These are phyloP conservation scores for Trichoderma citrinoviride DNA, from an alignment of 2,329 filamentous ascomycete species.

Conservation along the genomic window DNA sequence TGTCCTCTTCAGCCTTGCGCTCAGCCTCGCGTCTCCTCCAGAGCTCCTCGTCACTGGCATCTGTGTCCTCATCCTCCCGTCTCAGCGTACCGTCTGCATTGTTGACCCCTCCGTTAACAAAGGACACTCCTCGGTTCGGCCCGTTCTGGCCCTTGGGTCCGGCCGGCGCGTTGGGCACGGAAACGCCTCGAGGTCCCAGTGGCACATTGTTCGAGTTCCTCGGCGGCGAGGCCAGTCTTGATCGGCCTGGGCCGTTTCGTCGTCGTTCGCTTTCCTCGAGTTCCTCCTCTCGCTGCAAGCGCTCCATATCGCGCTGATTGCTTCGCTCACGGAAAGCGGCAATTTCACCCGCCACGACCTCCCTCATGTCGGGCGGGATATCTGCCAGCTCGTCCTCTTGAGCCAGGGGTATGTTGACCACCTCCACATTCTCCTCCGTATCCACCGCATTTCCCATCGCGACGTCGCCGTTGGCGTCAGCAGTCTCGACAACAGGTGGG, in stretches of 20 bases:
- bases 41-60: conserved; percentile 83
- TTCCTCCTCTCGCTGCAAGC: conserved; percentile 84
- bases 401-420: conserved; percentile 83
- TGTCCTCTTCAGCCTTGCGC: conserved; percentile 72
- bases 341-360: conserved; percentile 91
- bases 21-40: conserved; percentile 69
- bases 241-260: conserved; percentile 63
- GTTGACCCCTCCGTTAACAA: conserved; percentile 74
- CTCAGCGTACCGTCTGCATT: conserved; percentile 58
- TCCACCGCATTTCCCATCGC: conserved; percentile 65
- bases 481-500: conserved; percentile 48
- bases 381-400: conserved; percentile 92
- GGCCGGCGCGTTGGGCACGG: conserved; percentile 70
- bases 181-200: conserved; percentile 42
- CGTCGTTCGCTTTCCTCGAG: conserved; percentile 81
- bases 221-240: conserved; percentile 70
- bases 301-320: conserved; percentile 82
- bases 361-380: conserved; percentile 93
- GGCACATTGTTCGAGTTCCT: conserved; percentile 58
- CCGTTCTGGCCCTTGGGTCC: conserved; percentile 65
- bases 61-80: conserved; percentile 79
- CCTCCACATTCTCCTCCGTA: conserved; percentile 67
- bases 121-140: conserved; percentile 59
- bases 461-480: conserved; percentile 65
- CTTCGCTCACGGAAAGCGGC: conserved; percentile 91